phyloP scores from a whole-genome alignment of 768 basidiomycete genomes.

The Rhodotorula diobovata region DNA sequence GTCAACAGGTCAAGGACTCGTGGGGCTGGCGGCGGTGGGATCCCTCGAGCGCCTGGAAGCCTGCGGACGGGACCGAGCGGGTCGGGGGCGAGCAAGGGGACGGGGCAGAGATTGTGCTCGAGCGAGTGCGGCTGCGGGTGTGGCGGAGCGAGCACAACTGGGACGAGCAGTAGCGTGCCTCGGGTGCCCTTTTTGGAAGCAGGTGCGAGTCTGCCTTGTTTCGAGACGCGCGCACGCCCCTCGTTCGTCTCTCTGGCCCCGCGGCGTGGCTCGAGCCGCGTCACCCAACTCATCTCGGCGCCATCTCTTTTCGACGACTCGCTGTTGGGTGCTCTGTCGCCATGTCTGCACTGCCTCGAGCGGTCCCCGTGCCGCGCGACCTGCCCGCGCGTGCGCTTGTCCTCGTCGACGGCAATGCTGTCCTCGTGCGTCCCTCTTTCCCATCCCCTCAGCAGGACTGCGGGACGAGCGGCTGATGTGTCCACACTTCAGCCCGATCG shows the following conservation, averaged over 20 bases:
- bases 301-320: too few relatives aligned
- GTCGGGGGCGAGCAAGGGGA: conserved; percentile 32
- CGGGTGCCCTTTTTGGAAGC: too few relatives aligned
- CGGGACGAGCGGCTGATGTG: background rate
- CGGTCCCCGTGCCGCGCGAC: background rate
- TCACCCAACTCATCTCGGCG: too few relatives aligned
- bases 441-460: background rate
- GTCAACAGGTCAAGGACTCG: conserved; percentile 57
- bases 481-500: conserved; percentile 10
- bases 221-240: background rate
- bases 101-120: conserved; percentile 40
- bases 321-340: too few relatives aligned
- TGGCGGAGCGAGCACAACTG: conserved; percentile 37
- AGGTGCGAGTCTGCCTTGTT: background rate
- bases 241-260: too few relatives aligned
- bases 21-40: conserved; percentile 69
- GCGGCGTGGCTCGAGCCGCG: too few relatives aligned
- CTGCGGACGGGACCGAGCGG: conserved; percentile 3
- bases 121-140: conserved; percentile 34
- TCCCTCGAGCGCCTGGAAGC: conserved; percentile 11
- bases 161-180: conserved; percentile 6
- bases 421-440: conserved; percentile 2
- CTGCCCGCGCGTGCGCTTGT: conserved; percentile 1
- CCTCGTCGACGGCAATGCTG: conserved; percentile 6
- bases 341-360: background rate